These are phyloP conservation scores for Lactarius quietus DNA, from an alignment of 768 basidiomycete genomes.

Conservation along the genomic window DNA sequence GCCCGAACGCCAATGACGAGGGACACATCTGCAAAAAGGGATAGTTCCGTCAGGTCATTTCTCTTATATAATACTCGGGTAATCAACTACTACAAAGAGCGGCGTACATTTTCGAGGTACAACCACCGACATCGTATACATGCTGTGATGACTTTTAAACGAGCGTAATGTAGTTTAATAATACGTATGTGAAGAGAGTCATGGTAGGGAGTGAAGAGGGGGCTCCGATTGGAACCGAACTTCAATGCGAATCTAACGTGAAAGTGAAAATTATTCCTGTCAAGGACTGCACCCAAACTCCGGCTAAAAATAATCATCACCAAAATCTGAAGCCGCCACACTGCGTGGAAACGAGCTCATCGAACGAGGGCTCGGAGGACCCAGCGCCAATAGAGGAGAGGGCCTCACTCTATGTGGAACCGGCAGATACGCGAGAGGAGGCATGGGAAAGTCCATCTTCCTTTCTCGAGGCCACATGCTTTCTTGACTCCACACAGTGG, in stretches of 20 bases:
- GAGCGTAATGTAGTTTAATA: conserved; percentile 11
- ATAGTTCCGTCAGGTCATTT: background rate
- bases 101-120: background rate
- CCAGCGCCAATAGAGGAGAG: background rate
- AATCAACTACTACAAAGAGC: too few relatives aligned
- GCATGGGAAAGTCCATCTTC: conserved; percentile 6
- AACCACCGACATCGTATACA: background rate
- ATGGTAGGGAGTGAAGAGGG: background rate
- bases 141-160: background rate
- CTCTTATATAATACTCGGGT: background rate
- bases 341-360: conserved; percentile 17
- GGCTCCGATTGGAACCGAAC: background rate
- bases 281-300: background rate
- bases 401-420: conserved; percentile 2
- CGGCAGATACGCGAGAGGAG: conserved; percentile 6
- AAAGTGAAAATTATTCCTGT: background rate
- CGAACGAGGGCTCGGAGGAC: conserved; percentile 8
- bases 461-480: conserved; percentile 20
- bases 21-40: background rate
- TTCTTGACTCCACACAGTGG: conserved; percentile 22
- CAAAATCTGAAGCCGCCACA: conserved; percentile 16
- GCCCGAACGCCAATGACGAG: conserved; percentile 8
- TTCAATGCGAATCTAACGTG: background rate
- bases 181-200: background rate
- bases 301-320: conserved; percentile 3